Evolutionary conservation across 768 basidiomycete genomes (phyloP), one percentile per base, ranked within the genome.

Genomic region (Tulasnella calospora): DNA sequence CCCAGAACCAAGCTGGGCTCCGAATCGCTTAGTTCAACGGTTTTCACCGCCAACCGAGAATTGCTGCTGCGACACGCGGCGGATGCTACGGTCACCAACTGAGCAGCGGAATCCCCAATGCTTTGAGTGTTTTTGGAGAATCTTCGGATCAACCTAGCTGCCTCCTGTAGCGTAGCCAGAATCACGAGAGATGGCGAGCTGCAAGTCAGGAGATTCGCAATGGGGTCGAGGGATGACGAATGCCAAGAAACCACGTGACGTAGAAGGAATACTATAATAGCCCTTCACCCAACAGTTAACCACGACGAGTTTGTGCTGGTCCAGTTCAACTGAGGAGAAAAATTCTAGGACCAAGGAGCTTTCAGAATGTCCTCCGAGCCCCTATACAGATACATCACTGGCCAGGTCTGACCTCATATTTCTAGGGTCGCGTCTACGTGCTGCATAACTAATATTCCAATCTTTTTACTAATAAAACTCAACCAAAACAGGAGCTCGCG

Each of bases 401-500:
- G 75, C 75, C n/a, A 76, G 75, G 75, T 76, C 17, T 38, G 75
- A 36, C 21, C 36, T 17, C 13, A 12, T 12, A n/a, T 44, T 33
- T 35, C 19, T 33, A 1, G 41, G 21, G 36, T 15, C 61, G 0
- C 5, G 61, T 27, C 33, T 67, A 15, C 12, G 15, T 17, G 15
- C 30, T 27, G 23, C 10, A 30, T 5, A 30, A 10, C 40, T 35
- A 17, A 36, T 13, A 6, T 15, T n/a, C 36, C 15, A 12, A 77
- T 0, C n/a, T 4, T 5, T 35, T 23, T 77, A 67, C 33, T 44
- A 41, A 36, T 2, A 21, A 19, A 10, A 44, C 0, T 15, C 36
- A 33, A 33, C 33, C 1, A 6, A 41, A 73, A 41, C 55, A 94
- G 93, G 89, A 92, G 82, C 89, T 95, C 71, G 90, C 90, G 27